Evolutionary conservation across 345 rosid genomes (phyloP), one percentile per base, ranked within the genome.

Genomic region (Camelina neglecta): DNA sequence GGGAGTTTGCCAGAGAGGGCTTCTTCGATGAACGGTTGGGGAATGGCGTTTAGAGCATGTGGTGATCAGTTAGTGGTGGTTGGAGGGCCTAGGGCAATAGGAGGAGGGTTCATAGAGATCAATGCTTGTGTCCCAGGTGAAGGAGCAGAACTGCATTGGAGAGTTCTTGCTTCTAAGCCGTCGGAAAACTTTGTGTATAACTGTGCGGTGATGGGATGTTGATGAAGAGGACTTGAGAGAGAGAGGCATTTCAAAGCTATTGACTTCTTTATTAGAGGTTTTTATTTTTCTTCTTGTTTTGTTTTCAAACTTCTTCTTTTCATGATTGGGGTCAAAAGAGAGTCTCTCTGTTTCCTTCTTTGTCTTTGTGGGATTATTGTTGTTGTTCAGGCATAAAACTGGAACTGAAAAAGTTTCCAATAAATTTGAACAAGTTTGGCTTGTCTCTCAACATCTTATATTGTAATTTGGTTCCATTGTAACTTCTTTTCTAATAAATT

Each of bases 181-280:
- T 79, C 83, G 0, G 77, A 75, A 3, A 84, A 79, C 82, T 91
- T 90, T 82, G 94, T 91, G 75, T 93, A 82, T 76, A 93, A 90
- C 63, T 91, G 97, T 83, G 84, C 93, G 0, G 91, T 91, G 57
- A 90, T 91, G 97, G 96, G 98, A 55, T 91, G 94, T 79, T 93
- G 85, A 93, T 16, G 38, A 58, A 66, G 16, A 58, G 58, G 36
- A 58, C 55, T 51, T 72, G 67, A 66, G 56, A 58, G 67, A 66
- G 56, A 58, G 53, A 60, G 4, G n/a, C 66, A 75, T 35, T 74
- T 65, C 78, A 58, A 74, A 74, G 65, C 45, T 55, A 64, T 74
- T 57, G 61, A 65, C 77, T 65, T 65, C 45, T 53, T 73, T 44
- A 1, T 29, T 13, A 44, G 45, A 13, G 15, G 5, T 51, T 42